A percentile compares a stretch with the other conserved stretches of the same genome.
These are phyloP conservation scores for Magnusiomyces paraingens DNA, from an alignment of 1,139 yeast species.

Conservation along the genomic window DNA sequence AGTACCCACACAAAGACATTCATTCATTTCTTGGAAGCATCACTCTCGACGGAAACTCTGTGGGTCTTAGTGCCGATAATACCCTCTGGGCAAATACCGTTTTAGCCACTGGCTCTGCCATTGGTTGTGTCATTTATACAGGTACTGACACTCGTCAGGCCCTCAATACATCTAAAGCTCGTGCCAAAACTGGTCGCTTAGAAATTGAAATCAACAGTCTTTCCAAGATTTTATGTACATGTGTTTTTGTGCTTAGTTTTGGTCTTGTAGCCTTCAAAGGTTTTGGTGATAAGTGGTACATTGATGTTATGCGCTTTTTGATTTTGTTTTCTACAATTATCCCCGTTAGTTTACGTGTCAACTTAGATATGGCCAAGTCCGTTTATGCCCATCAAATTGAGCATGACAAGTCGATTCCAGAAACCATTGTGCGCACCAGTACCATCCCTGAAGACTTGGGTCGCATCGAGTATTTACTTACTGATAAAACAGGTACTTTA, in stretches of 20 bases:
- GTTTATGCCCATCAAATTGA: slow-evolving; percentile 95
- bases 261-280: slow-evolving; percentile 77
- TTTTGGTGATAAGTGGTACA: slow-evolving; percentile 71
- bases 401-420: slow-evolving; percentile 72
- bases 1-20: slow-evolving; percentile 77
- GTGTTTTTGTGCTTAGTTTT: slow-evolving; percentile 74
- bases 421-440: slow-evolving; percentile 90
- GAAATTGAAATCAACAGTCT: slow-evolving; percentile 86
- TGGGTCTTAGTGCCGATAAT: slow-evolving; percentile 78
- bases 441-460: slow-evolving; percentile 98
- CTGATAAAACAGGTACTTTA: slow-evolving; percentile 95
- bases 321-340: slow-evolving; percentile 91
- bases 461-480: slow-evolving; percentile 81
- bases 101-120: slow-evolving; percentile 84
- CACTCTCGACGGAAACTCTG: slow-evolving; percentile 46
- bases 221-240: slow-evolving; percentile 80
- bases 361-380: slow-evolving; percentile 89
- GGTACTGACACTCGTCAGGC: slow-evolving; percentile 93
- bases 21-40: slow-evolving; percentile 74
- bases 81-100: slow-evolving; percentile 98
- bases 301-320: slow-evolving; percentile 82
- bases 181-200: slow-evolving; percentile 84
- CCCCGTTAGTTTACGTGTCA: slow-evolving; percentile 92
- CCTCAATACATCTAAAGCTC: slow-evolving; percentile 81
- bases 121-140: slow-evolving; percentile 84